These are phyloP conservation scores for Pythium vanterpoolii DNA, from an alignment of 352 stramenopile species.

Conservation along the genomic window DNA sequence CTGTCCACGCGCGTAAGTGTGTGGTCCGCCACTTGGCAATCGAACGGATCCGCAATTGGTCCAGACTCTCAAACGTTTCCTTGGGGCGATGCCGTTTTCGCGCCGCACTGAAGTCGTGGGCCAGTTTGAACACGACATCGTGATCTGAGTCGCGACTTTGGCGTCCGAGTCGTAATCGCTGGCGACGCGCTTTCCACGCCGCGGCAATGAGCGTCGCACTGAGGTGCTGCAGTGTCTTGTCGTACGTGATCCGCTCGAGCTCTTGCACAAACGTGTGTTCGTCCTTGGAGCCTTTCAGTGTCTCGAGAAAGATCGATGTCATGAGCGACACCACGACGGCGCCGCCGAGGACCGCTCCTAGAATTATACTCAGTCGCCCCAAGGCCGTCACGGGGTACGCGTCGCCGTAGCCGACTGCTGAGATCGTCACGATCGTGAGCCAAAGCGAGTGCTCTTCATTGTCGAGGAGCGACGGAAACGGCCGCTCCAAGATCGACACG, in stretches of 20 bases:
- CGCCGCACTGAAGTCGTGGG: slow-evolving; percentile 10
- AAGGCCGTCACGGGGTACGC: slow-evolving; percentile 46
- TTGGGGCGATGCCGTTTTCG: slow-evolving; percentile 14
- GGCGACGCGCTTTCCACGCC: slow-evolving; percentile 27
- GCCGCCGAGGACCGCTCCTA: slow-evolving; percentile 50
- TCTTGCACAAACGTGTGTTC: slow-evolving; percentile 45
- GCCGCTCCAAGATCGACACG: slow-evolving; percentile 57
- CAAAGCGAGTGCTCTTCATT: slow-evolving; percentile 57
- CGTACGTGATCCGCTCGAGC: slow-evolving; percentile 41
- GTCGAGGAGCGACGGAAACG: slow-evolving; percentile 53
- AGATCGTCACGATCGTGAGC: slow-evolving; percentile 64
- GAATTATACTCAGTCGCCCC: slow-evolving; percentile 39
- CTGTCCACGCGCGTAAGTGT: too few relatives aligned
- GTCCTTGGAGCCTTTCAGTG: slow-evolving; percentile 53
- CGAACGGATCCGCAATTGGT: slow-evolving; percentile 12
- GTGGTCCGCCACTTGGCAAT: slow-evolving; percentile 20
- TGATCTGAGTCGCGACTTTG: not conserved
- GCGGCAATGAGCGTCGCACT: slow-evolving; percentile 34
- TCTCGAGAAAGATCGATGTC: slow-evolving; percentile 58
- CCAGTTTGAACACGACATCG: slow-evolving; percentile 10
- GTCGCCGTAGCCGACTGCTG: slow-evolving; percentile 58
- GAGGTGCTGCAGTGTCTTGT: slow-evolving; percentile 28
- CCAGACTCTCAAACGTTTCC: slow-evolving; percentile 19
- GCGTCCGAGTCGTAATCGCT: not conserved
- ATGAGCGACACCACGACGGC: slow-evolving; percentile 57